Percentiles rank a stretch among this genome's conserved stretches.
These are phyloP conservation scores for Apophysomyces variabilis DNA, from an alignment of 371 early-diverging fungal genomes.

Conservation along the genomic window DNA sequence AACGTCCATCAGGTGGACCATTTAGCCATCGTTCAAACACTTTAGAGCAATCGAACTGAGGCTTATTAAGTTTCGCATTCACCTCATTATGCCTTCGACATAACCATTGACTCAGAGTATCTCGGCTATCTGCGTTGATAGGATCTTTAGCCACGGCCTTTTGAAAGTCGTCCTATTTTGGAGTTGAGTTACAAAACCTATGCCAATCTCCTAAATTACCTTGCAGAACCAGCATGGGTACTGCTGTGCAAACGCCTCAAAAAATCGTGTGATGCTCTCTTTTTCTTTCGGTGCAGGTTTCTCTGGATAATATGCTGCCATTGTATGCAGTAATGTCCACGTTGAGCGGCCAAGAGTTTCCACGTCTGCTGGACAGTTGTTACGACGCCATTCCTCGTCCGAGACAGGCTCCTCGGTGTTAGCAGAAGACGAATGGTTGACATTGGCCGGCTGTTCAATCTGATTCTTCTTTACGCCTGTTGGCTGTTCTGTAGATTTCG, in stretches of 20 bases:
- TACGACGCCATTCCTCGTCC: conserved; percentile 44
- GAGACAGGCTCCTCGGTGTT: not conserved
- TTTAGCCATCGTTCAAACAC: conserved; percentile 94
- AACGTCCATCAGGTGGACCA: conserved; percentile 80
- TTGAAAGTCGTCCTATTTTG: conserved; percentile 72
- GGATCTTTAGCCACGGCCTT: conserved; percentile 75
- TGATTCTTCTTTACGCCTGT: not conserved
- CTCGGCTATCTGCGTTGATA: conserved; percentile 81
- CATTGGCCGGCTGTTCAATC: not conserved
- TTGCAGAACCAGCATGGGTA: conserved; percentile 97
- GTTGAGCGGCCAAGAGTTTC: conserved; percentile 89
- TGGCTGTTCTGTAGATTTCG: conserved; percentile 17
- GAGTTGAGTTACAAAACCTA: not conserved
- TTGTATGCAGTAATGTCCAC: conserved; percentile 98
- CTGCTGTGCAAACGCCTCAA: conserved; percentile 80
- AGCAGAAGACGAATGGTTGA: not conserved
- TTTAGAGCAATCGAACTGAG: conserved; percentile 91
- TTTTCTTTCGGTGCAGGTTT: conserved; percentile 75
- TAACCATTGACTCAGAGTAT: conserved; percentile 85
- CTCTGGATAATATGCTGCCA: conserved; percentile 97
- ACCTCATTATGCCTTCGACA: conserved; percentile 98
- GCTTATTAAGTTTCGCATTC: conserved; percentile 91
- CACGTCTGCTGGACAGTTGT: conserved; percentile 89
- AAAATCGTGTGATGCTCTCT: conserved; percentile 67
- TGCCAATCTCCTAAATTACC: not conserved